phyloP scores from a whole-genome alignment of 805 yeast species.

The Metschnikowia colocasiae region DNA sequence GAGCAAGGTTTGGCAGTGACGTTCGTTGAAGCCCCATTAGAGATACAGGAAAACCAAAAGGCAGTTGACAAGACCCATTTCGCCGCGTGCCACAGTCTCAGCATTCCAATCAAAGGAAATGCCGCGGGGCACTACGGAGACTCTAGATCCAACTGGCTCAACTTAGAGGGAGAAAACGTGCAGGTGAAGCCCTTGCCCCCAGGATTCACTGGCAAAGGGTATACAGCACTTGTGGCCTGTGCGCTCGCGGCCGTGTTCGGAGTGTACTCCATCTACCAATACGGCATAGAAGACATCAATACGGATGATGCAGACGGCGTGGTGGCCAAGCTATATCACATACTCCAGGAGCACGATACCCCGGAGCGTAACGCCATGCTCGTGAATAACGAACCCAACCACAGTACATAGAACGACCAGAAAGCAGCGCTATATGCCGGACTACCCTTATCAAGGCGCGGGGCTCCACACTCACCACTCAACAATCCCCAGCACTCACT shows the following conservation, averaged over 20 bases:
- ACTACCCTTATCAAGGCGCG: conserved; percentile 10
- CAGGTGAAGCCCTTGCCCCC: conserved; percentile 63
- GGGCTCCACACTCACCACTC: neutral
- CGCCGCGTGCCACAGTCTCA: conserved; percentile 45
- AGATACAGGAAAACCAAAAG: conserved; percentile 32
- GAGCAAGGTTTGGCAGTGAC: conserved; percentile 76
- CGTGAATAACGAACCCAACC: neutral
- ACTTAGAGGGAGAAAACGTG: conserved; percentile 55
- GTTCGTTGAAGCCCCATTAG: conserved; percentile 65
- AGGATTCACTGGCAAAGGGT: conserved; percentile 71
- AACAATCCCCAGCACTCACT: neutral
- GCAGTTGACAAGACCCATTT: conserved; percentile 46
- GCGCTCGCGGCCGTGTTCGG: conserved; percentile 58
- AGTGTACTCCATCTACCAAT: conserved; percentile 52
- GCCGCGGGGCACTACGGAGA: conserved; percentile 63
- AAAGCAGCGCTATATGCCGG: conserved; percentile 2
- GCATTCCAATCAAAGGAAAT: conserved; percentile 53
- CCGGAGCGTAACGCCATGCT: conserved; percentile 16
- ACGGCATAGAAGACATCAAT: conserved; percentile 62
- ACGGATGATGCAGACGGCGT: conserved; percentile 47
- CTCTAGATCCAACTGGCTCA: conserved; percentile 44
- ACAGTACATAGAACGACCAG: neutral
- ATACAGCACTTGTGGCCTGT: conserved; percentile 56
- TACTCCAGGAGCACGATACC: conserved; percentile 27
- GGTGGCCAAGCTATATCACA: conserved; percentile 29